phyloP scores from a whole-genome alignment of 2,329 filamentous ascomycete species.

The Trichoderma asperellum region DNA sequence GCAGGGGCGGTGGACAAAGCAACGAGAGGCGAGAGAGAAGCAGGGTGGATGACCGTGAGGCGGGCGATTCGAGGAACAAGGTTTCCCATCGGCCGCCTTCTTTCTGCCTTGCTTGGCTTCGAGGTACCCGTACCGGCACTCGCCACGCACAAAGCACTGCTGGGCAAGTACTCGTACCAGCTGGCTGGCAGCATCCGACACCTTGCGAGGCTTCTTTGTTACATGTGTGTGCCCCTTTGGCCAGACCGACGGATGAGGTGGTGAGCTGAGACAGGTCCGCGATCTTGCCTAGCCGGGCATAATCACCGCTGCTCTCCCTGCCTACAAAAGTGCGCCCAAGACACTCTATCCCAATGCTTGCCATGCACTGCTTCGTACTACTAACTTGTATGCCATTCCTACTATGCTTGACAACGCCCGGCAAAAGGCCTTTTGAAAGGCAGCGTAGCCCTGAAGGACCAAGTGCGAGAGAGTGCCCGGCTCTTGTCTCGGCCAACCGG shows the following conservation, averaged over 20 bases:
- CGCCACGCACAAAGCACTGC: neutral
- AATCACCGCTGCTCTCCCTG: conserved; percentile 2
- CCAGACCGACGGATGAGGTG: neutral
- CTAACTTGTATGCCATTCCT: neutral
- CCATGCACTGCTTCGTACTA: neutral
- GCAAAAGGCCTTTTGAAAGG: neutral
- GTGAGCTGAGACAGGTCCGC: neutral
- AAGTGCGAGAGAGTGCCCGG: neutral
- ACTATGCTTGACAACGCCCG: neutral
- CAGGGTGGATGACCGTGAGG: neutral
- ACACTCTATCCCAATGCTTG: neutral
- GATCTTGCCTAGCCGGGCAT: neutral
- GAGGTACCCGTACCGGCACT: neutral
- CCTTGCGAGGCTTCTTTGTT: neutral
- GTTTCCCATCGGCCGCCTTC: neutral
- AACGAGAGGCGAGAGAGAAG: neutral
- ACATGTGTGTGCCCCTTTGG: neutral
- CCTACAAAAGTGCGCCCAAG: neutral
- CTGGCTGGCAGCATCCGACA: neutral
- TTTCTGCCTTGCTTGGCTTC: neutral
- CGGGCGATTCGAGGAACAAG: conserved; percentile 14
- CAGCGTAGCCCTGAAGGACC: neutral
- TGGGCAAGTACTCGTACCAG: neutral
- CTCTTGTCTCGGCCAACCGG: neutral
- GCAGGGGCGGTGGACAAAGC: neutral